phyloP scores from a whole-genome alignment of 345 rosid genomes.

The Arabidopsis arenosa region DNA sequence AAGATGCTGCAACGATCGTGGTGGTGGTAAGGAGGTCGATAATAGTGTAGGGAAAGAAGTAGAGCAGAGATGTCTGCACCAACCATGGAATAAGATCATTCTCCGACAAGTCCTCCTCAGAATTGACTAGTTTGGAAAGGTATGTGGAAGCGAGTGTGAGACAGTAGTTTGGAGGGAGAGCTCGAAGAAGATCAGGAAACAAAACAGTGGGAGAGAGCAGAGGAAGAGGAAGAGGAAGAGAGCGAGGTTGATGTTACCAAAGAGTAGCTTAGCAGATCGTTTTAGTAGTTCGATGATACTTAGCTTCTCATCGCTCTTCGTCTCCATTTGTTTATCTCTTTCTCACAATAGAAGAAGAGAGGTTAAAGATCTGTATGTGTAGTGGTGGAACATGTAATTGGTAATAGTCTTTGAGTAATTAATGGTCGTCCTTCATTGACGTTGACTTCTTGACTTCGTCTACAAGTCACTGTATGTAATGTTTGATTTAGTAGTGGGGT shows the following conservation, averaged over 20 bases:
- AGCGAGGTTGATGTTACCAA: constrained; percentile 8
- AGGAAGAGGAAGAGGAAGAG: constrained; percentile 37
- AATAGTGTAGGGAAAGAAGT: background rate
- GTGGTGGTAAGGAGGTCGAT: constrained; percentile 3
- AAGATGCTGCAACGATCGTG: constrained; percentile 14
- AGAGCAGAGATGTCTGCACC: constrained; percentile 1
- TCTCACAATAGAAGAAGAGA: background rate
- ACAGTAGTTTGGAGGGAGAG: constrained; percentile 36
- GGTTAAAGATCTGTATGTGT: background rate
- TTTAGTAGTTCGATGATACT: constrained; percentile 45
- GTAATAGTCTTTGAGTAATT: background rate
- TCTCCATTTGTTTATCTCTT: constrained; percentile 4
- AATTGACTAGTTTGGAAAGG: background rate
- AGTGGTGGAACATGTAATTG: background rate
- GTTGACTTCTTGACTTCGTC: constrained; percentile 24
- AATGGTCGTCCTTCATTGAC: constrained; percentile 20
- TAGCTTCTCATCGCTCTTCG: constrained; percentile 39
- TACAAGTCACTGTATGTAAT: constrained; percentile 9
- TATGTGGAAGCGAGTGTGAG: background rate
- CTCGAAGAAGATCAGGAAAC: constrained; percentile 45
- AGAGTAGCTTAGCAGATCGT: constrained; percentile 35
- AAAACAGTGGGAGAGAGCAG: constrained; percentile 47
- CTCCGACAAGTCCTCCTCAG: constrained; percentile 3
- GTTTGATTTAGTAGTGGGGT: background rate
- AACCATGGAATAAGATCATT: constrained; percentile 27